Base-by-base conservation (phyloP, 352 stramenopile genomes). In the Phytophthora pini region DNA sequence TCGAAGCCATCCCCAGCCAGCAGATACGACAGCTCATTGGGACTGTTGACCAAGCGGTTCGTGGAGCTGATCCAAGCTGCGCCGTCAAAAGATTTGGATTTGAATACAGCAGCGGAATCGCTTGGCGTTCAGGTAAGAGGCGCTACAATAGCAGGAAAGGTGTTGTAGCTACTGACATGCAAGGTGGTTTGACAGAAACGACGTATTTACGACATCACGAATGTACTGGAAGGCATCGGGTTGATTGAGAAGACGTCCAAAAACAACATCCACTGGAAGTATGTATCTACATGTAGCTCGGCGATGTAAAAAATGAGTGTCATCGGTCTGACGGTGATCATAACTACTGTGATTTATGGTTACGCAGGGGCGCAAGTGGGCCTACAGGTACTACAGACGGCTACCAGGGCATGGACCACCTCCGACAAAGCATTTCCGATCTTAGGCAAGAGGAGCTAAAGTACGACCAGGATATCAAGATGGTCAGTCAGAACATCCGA, bases 131-230 rank as follows among this genome's bases (percentile, higher is more conserved):
- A 94, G 84, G 87, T 94, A 67, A 10, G 22, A 41, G 27, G 50
- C 17, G 41, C 10, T 53, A 22, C 31, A 36, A 29, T 44, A 12
- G 3, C 12, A 38, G 32, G 9, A 22, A 43, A 26, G 41, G 49
- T 65, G 6, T 32, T 13, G 40, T 34, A 36, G n/a, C 20, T 55
- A 32, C 39, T 61, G 29, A 56, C 38, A 41, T 55, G 10, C 5
- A 50, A 32, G 26, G 20, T 61, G 6, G 56, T 56, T 12, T 60
- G 17, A 48, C 26, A 95, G 80, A 99, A 99, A 80, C 89, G 97
- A 52, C 92, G 97, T 10, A 99, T 99, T 68, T 99, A 99, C 76
- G 97, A 99, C 70, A 99, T 99, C 65, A 99, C 97, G 13, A 99
- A 99, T 77, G 97, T 99, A 34, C 74, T 99, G 29, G 97, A 99